These are phyloP conservation scores for Verticillium tricorpus DNA, from an alignment of 2,329 filamentous ascomycete genomes.

Conservation along the genomic window DNA sequence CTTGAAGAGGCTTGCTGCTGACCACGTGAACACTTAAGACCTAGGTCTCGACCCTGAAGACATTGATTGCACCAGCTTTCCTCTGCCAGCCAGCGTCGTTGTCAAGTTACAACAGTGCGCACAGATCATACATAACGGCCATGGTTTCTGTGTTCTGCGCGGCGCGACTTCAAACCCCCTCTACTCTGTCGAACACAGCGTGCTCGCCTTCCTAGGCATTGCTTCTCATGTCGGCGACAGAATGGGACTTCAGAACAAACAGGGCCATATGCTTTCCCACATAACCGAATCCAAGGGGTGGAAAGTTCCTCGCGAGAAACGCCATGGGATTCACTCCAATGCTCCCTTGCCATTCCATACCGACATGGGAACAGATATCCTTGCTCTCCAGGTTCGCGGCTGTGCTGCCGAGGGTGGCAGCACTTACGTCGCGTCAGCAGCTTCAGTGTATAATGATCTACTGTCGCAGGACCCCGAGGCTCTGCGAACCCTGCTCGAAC, in stretches of 20 bases:
- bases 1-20: background rate
- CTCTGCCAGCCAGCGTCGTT: constrained; percentile 29
- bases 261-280: constrained; percentile 42
- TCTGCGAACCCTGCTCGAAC: constrained; percentile 27
- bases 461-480: constrained; percentile 28
- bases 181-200: constrained; percentile 48
- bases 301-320: constrained; percentile 35
- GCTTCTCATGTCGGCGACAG: constrained; percentile 51
- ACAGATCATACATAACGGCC: constrained; percentile 31
- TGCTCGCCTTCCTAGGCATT: constrained; percentile 52
- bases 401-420: constrained; percentile 37
- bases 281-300: constrained; percentile 42
- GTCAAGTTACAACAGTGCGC: constrained; percentile 28
- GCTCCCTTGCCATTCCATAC: constrained; percentile 43
- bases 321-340: constrained; percentile 48
- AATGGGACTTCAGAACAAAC: constrained; percentile 45
- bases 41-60: constrained; percentile 31
- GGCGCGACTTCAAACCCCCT: constrained; percentile 40
- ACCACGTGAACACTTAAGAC: constrained; percentile 10
- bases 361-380: constrained; percentile 47
- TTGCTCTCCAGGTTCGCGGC: constrained; percentile 43
- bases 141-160: constrained; percentile 49
- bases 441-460: constrained; percentile 39
- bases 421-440: constrained; percentile 39
- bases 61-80: constrained; percentile 32